phyloP scores from a whole-genome alignment of 441 rosid genomes.

The Iberis amara region DNA sequence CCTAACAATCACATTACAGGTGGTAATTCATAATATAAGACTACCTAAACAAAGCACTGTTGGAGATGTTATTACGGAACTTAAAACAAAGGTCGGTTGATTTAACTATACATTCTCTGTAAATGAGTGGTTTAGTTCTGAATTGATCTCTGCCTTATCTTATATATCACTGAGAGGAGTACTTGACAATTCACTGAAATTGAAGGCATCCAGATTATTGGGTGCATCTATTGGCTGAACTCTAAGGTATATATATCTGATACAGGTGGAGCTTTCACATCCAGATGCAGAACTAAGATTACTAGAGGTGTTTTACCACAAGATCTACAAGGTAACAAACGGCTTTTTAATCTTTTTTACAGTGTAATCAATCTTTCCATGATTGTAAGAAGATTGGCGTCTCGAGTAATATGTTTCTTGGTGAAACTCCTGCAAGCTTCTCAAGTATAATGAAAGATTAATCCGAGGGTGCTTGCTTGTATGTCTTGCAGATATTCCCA shows the following conservation, averaged over 20 bases:
- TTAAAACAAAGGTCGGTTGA: conserved; percentile 57
- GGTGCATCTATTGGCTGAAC: no score
- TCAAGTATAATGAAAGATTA: conserved; percentile 7
- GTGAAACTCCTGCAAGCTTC: not conserved
- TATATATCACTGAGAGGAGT: no score
- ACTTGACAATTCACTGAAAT: no score
- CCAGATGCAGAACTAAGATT: conserved; percentile 64
- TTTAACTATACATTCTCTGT: conserved; percentile 22
- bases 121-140: conserved; percentile 16
- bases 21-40: conserved; percentile 57
- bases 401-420: not conserved
- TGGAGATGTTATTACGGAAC: conserved; percentile 67
- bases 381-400: not conserved
- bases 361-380: conserved; percentile 4
- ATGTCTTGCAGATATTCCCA: conserved; percentile 56
- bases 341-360: conserved; percentile 5
- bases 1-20: conserved; percentile 36
- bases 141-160: no score
- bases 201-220: no score
- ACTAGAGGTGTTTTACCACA: conserved; percentile 67
- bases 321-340: conserved; percentile 58
- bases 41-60: conserved; percentile 70
- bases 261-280: conserved; percentile 61
- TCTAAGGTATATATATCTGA: not conserved
- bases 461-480: not conserved